Evolutionary conservation across 345 rosid genomes (phyloP), one percentile per base, ranked within the genome.

Genomic region (Acer campestre): DNA sequence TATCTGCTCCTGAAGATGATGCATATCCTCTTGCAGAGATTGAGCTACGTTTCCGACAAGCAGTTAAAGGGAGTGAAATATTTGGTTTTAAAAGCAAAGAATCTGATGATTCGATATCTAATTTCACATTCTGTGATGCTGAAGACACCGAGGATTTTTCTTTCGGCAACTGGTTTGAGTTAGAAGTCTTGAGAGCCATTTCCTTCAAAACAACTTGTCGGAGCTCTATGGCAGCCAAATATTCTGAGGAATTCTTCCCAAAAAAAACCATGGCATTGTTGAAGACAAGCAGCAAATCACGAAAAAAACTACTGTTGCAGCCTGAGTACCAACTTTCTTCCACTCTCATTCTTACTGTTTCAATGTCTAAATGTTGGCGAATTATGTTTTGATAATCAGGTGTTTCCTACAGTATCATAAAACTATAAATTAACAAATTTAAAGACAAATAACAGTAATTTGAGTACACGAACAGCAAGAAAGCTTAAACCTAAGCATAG

Each of bases 221-320:
- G 74, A 90, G 89, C 78, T 90, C 90, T 0, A 64, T 12, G 20
- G 91, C 89, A 10, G 91, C 82, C 11, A 14, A 0, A n/a, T 27
- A 73, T 77, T 92, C 94, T 1, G 87, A 53, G n/a, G 90, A 86
- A 2, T 77, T 61, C 49, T 85, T 84, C 16, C 80, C 73, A 44
- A 80, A 89, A 68, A 88, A 86, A 67, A 88, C 63, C 8, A 85
- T 74, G 11, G 84, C 89, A 70, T 92, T 92, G 88, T 84, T 90
- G 73, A 88, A 77, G 16, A 92, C 81, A 71, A 92, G 86, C 61
- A 92, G 87, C 75, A 89, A 82, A 77, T 92, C 97, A 22, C 89
- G 80, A 70, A 85, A 84, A 78, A 88, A 89, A 55, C 73, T 84
- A 73, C 61, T 78, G 68, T 44, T 67, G 78, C 87, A 85, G 53